phyloP scores from a whole-genome alignment of 768 basidiomycete species.

The Brasilioporus rufonigricans region DNA sequence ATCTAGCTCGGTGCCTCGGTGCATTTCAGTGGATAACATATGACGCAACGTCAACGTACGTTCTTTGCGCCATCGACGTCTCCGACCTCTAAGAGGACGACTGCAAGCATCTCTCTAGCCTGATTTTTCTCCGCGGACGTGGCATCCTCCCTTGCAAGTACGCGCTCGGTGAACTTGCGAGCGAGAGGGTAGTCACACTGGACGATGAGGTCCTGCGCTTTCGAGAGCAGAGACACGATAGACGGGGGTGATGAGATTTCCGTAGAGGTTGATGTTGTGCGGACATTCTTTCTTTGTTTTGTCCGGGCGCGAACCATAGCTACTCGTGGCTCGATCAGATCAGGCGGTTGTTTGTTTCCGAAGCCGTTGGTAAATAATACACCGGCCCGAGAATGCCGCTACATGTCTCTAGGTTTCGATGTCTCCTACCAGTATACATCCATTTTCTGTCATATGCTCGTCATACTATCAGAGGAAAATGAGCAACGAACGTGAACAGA shows the following conservation, averaged over 20 bases:
- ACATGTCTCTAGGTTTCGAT: too few species aligned
- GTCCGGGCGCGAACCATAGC: slow-evolving; percentile 56
- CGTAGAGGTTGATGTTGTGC: slow-evolving; percentile 10
- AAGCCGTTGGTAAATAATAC: slow-evolving; percentile 12
- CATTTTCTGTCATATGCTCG: too few species aligned
- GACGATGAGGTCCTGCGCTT: slow-evolving; percentile 76
- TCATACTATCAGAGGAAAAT: too few species aligned
- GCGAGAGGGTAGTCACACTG: slow-evolving; percentile 88
- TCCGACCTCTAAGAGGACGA: slow-evolving; percentile 75
- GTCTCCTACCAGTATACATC: too few species aligned
- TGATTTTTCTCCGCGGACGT: slow-evolving; percentile 50
- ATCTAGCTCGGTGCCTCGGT: slow-evolving; percentile 41
- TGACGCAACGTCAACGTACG: slow-evolving; percentile 39
- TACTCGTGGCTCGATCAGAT: slow-evolving; percentile 41
- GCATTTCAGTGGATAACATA: background rate
- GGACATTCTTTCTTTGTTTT: slow-evolving; percentile 35
- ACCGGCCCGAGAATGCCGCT: background rate
- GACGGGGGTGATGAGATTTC: slow-evolving; percentile 37
- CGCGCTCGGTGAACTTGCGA: slow-evolving; percentile 63
- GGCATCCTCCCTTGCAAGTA: slow-evolving; percentile 54
- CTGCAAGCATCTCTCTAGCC: slow-evolving; percentile 79
- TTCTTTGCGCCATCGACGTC: slow-evolving; percentile 68
- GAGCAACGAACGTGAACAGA: too few species aligned
- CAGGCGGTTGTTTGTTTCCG: slow-evolving; percentile 19
- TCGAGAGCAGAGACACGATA: slow-evolving; percentile 59